phyloP scores from a whole-genome alignment of 192 early-diverging fungal genomes.

The Spinellus fusiger region DNA sequence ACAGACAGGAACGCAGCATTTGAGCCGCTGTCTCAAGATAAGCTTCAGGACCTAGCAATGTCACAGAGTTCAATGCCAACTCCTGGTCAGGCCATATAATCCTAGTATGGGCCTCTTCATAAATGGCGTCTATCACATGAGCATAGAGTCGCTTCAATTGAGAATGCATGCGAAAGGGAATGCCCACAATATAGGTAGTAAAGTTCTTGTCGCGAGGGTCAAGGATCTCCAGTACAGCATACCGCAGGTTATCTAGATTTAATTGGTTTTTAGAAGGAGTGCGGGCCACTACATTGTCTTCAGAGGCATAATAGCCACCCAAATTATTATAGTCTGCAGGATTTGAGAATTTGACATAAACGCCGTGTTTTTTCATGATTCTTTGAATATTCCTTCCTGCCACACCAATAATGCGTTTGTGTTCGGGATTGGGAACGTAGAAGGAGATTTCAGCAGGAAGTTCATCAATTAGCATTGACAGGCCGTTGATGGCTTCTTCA shows the following conservation, averaged over 20 bases:
- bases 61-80: conserved; percentile 50
- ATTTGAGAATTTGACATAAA: conserved; percentile 85
- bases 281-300: conserved; percentile 79
- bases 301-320: conserved; percentile 77
- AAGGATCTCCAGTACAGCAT: conserved; percentile 53
- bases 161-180: conserved; percentile 58
- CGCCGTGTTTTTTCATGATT: conserved; percentile 86
- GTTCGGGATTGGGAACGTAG: conserved; percentile 72
- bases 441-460: conserved; percentile 84
- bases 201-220: conserved; percentile 46
- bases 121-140: conserved; percentile 38
- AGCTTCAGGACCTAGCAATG: conserved; percentile 52
- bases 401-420: conserved; percentile 86
- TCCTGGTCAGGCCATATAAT: conserved; percentile 64
- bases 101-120: conserved; percentile 47
- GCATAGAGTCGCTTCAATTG: conserved; percentile 32
- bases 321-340: conserved; percentile 69
- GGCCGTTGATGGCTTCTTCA: conserved; percentile 55
- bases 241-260: conserved; percentile 61
- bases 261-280: conserved; percentile 76
- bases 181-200: conserved; percentile 36
- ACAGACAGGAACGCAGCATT: conserved; percentile 51
- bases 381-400: conserved; percentile 85
- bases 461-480: conserved; percentile 69
- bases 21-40: conserved; percentile 46